Evolutionary conservation across 2,329 filamentous ascomycete species (phyloP).

Genomic region (Trichoderma sp.): DNA sequence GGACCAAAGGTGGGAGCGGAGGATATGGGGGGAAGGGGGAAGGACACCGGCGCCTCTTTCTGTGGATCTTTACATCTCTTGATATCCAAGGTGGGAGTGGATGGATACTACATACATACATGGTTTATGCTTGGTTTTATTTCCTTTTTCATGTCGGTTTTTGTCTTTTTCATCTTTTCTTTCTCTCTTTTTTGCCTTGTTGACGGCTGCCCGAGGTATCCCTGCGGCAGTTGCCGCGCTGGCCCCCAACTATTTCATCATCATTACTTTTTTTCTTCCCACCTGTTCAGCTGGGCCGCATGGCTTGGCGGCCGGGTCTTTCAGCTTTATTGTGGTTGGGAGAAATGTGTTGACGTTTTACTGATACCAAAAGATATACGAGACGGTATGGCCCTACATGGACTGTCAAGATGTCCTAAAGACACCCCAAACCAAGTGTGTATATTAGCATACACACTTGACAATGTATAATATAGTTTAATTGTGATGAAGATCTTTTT

Average conservation of each 20-base stretch:
- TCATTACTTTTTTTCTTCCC: background rate
- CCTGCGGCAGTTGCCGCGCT: background rate
- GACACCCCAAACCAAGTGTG: background rate
- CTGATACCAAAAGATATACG: constrained; percentile 19
- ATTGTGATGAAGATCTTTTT: background rate
- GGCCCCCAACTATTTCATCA: background rate
- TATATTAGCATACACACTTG: constrained; percentile 13
- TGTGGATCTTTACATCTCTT: constrained; percentile 15
- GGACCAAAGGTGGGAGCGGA: constrained; percentile 1
- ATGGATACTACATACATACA: constrained; percentile 17
- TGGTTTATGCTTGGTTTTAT: constrained; percentile 13
- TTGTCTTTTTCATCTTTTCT: background rate
- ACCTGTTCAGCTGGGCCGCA: background rate
- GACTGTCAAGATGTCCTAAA: background rate
- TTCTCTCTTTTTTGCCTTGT: background rate
- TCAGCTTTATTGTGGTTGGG: background rate
- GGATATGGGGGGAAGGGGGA: background rate
- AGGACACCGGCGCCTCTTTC: constrained; percentile 2
- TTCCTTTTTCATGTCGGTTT: constrained; percentile 9
- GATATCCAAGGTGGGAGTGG: constrained; percentile 19
- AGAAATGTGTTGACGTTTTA: constrained; percentile 4
- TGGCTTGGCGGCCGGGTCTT: background rate
- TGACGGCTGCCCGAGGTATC: background rate
- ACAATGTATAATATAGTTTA: constrained; percentile 19
- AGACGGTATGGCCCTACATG: background rate